Percentiles rank a stretch among this genome's conserved stretches.
Conservation (phyloP, 1,284 basidiomycete genomes). For the Trametes versicolor region DNA sequence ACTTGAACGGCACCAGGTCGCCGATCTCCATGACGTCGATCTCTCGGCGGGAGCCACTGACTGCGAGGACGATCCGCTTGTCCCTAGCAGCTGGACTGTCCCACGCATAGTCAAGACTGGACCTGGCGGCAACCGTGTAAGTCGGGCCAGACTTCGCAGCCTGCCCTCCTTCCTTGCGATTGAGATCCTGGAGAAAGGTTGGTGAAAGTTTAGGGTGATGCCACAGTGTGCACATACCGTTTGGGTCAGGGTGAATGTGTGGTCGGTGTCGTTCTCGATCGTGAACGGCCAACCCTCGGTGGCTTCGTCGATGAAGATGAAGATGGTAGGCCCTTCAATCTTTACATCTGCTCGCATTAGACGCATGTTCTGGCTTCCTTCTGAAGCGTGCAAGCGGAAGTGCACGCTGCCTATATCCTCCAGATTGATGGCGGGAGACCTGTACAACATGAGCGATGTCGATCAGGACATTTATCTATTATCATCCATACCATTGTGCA, state of each 20-base stretch:
- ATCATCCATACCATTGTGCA: slow-evolving; percentile 75
- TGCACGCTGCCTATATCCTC: slow-evolving; percentile 91
- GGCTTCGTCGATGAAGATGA: slow-evolving; percentile 79
- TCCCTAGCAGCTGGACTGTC: slow-evolving; percentile 89
- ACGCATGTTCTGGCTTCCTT: slow-evolving; percentile 55
- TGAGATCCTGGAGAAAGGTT: slow-evolving; percentile 55
- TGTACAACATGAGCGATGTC: slow-evolving; percentile 43
- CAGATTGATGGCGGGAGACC: slow-evolving; percentile 94
- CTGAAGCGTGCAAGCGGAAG: slow-evolving; percentile 69
- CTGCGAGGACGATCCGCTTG: slow-evolving; percentile 82
- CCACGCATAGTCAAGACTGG: slow-evolving; percentile 87
- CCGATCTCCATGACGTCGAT: slow-evolving; percentile 99
- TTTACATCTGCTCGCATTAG: slow-evolving; percentile 87
- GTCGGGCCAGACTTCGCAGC: slow-evolving; percentile 47
- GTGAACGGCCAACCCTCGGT: slow-evolving; percentile 88
- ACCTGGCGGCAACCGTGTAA: slow-evolving; percentile 71
- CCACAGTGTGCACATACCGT: slow-evolving; percentile 56
- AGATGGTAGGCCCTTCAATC: slow-evolving; percentile 91
- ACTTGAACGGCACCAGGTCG: slow-evolving; percentile 90
- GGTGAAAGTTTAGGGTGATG: slow-evolving; percentile 1
- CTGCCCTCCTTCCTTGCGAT: slow-evolving; percentile 50
- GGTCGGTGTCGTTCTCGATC: slow-evolving; percentile 91
- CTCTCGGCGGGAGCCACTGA: slow-evolving; percentile 73
- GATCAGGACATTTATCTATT: neutral
- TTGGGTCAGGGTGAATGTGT: slow-evolving; percentile 80